Evolutionary conservation across 352 stramenopile genomes (phyloP).

Genomic region (Phytophthora pistaciae): DNA sequence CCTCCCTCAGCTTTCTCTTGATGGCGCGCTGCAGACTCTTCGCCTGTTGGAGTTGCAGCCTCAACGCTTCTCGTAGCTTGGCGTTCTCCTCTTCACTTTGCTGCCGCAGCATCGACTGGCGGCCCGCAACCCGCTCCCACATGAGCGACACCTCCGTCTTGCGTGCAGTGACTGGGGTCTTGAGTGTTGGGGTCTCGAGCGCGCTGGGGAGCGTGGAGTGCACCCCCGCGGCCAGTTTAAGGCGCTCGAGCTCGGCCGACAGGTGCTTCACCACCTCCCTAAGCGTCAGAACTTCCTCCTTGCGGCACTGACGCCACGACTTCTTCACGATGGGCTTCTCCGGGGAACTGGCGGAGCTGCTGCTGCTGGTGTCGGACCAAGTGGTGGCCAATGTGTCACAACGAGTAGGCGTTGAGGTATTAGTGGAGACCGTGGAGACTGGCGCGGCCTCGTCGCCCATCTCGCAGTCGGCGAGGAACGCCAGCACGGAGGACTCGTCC

Average conservation of each 20-base stretch:
- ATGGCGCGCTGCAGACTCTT: slow-evolving; percentile 30
- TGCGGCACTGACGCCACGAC: slow-evolving; percentile 35
- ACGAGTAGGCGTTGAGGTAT: not conserved
- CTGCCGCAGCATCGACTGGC: slow-evolving; percentile 23
- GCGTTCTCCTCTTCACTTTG: slow-evolving; percentile 26
- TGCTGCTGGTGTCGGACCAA: slow-evolving; percentile 21
- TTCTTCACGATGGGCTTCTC: slow-evolving; percentile 19
- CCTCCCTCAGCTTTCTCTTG: slow-evolving; percentile 25
- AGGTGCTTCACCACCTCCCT: slow-evolving; percentile 33
- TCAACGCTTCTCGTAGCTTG: slow-evolving; percentile 16
- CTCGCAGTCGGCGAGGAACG: slow-evolving; percentile 34
- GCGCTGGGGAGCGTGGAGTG: slow-evolving; percentile 24
- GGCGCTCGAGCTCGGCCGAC: slow-evolving; percentile 19
- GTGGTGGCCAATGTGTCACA: slow-evolving; percentile 1
- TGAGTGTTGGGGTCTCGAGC: not conserved
- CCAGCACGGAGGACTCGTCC: slow-evolving; percentile 36
- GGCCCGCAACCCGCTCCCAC: slow-evolving; percentile 30
- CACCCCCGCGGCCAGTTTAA: slow-evolving; percentile 28
- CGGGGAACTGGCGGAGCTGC: slow-evolving; percentile 9
- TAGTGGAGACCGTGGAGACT: not conserved
- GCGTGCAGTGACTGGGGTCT: not conserved
- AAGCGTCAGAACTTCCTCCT: slow-evolving; percentile 29
- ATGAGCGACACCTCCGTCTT: slow-evolving; percentile 24
- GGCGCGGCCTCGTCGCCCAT: not conserved
- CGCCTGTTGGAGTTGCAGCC: slow-evolving; percentile 25